Base-by-base conservation (phyloP, 2,329 filamentous ascomycete genomes). In the Hortaea sp. region DNA sequence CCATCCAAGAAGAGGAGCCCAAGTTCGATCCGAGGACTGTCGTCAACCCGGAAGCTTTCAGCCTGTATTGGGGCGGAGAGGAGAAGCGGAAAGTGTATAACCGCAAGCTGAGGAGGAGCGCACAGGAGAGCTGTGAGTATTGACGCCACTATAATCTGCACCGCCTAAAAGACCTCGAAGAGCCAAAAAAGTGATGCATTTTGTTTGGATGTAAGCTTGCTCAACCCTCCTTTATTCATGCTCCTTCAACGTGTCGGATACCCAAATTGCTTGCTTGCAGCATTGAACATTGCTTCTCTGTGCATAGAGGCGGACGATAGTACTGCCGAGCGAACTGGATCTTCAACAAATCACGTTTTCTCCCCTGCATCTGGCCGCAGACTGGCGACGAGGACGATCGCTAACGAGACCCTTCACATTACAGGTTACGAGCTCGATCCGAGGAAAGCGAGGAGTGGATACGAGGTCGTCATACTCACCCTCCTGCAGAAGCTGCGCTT, bases 1-100 rank as follows among this genome's bases (percentile, higher is more conserved):
- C 83, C 1, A 72, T 97, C n/a, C 88, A 95, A 60, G 89, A 97
- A 46, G 87, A 94, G 49, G 76, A 80, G 1, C 87, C 89, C 0
- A 82, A 85, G 0, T 97, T 94, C 60, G 92, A 98, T 61, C 92
- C 92, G 1, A 78, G 90, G 40, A 89, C 86, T 7, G 77, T 88
- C 30, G 87, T 97, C 34, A 84, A 95, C 53, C 84, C 82, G 0
- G 89, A 95, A 58, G 88, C 89, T 2, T 82, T 85, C 37, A 86
- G 82, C 64, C 71, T 97, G 40, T 92, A 84, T 61, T 98, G 92
- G 90, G 88, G 88, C 3, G 75, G 75, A 4, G 68, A 77, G 0
- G 83, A 88, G 2, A 83, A 90, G 44, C 85, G 85, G 62, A 95
- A 89, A 67, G 69, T 79, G 53, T 97, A 97, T 69, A 88, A 85